These are phyloP conservation scores for Detonula confervacea DNA, from an alignment of 352 stramenopile species.

Conservation along the genomic window DNA sequence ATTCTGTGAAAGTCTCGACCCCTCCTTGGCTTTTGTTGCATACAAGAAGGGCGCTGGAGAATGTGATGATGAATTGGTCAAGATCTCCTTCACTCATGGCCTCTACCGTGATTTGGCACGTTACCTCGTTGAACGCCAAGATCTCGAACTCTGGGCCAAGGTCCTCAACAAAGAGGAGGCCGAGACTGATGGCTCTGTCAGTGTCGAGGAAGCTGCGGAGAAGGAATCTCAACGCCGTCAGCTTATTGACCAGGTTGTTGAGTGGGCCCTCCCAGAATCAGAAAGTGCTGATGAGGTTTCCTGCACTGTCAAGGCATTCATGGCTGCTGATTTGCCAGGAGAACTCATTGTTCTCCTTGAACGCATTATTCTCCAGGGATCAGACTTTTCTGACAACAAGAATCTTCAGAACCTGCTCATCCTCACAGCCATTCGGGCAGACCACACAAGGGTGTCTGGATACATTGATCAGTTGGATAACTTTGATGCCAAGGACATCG, in stretches of 20 bases:
- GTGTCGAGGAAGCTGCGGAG: slow-evolving; percentile 65
- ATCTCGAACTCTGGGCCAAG: slow-evolving; percentile 98
- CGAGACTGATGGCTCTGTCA: slow-evolving; percentile 85
- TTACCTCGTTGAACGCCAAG: slow-evolving; percentile 99
- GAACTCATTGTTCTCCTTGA: slow-evolving; percentile 99
- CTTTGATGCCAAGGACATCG: slow-evolving; percentile 99
- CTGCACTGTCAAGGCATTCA: slow-evolving; percentile 99
- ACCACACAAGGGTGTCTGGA: slow-evolving; percentile 98
- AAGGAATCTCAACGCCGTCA: slow-evolving; percentile 92
- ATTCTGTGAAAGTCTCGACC: slow-evolving; percentile 99
- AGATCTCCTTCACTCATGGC: slow-evolving; percentile 98
- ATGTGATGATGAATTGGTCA: slow-evolving; percentile 99
- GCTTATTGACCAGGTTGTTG: slow-evolving; percentile 99
- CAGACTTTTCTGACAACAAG: slow-evolving; percentile 99
- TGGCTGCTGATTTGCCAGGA: slow-evolving; percentile 98
- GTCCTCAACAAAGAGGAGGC: slow-evolving; percentile 89
- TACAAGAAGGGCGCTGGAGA: slow-evolving; percentile 98
- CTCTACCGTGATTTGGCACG: slow-evolving; percentile 99
- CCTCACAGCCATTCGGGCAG: slow-evolving; percentile 98
- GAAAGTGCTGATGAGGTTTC: slow-evolving; percentile 97
- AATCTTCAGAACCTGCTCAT: slow-evolving; percentile 99
- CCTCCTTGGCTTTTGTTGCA: slow-evolving; percentile 97
- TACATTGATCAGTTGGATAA: slow-evolving; percentile 99
- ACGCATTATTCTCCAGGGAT: slow-evolving; percentile 99
- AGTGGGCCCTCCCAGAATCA: slow-evolving; percentile 98